Conservation (phyloP, 192 early-diverging fungal genomes). For the Spizellomyces punctatus region DNA sequence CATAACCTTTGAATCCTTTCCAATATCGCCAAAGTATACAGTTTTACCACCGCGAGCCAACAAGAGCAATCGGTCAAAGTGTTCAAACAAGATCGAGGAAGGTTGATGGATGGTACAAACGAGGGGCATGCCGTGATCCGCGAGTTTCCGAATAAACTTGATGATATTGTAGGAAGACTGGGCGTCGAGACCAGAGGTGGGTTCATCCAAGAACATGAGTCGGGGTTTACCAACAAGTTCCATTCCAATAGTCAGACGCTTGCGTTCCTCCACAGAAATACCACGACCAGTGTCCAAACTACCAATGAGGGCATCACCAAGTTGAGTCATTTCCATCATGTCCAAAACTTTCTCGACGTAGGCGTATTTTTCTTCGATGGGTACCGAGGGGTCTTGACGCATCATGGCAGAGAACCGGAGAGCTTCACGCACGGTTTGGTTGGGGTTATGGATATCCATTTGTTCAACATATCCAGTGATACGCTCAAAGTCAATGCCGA, state of each 20-base stretch:
- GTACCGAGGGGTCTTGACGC: slow-evolving; percentile 54
- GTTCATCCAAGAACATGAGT: slow-evolving; percentile 84
- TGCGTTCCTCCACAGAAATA: slow-evolving; percentile 84
- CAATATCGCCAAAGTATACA: slow-evolving; percentile 83
- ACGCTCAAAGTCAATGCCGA: slow-evolving; percentile 31
- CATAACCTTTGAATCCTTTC: slow-evolving; percentile 63
- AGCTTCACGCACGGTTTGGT: slow-evolving; percentile 71
- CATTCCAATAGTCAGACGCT: slow-evolving; percentile 82
- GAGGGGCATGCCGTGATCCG: slow-evolving; percentile 68
- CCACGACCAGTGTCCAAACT: slow-evolving; percentile 72
- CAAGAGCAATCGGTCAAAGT: slow-evolving; percentile 81
- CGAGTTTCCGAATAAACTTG: slow-evolving; percentile 66
- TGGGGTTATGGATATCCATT: slow-evolving; percentile 24
- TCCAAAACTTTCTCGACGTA: slow-evolving; percentile 78
- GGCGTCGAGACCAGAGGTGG: slow-evolving; percentile 79
- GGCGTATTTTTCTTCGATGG: slow-evolving; percentile 65
- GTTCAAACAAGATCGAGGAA: slow-evolving; percentile 75
- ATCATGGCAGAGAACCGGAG: slow-evolving; percentile 63
- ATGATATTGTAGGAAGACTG: slow-evolving; percentile 70
- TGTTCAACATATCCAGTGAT: slow-evolving; percentile 75
- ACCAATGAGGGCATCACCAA: slow-evolving; percentile 76
- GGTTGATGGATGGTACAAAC: slow-evolving; percentile 88
- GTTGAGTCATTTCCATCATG: slow-evolving; percentile 71
- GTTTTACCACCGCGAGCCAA: slow-evolving; percentile 81
- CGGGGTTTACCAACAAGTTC: slow-evolving; percentile 86